A percentile compares a stretch with the other conserved stretches of the same genome.
Conservation (phyloP, 345 rosid genomes). For the Populus tremula region DNA sequence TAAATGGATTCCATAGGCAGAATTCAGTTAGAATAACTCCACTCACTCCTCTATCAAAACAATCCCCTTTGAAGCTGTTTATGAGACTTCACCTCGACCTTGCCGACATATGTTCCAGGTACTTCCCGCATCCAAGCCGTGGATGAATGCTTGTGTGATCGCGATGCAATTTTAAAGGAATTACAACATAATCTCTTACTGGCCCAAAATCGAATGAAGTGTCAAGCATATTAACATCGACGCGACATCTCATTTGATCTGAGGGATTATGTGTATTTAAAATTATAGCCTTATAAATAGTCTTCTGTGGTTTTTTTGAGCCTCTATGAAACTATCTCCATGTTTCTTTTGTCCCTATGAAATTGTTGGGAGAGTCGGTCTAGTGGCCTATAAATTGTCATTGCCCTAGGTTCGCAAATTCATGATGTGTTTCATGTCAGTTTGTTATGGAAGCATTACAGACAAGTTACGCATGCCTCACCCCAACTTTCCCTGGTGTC, state of each 20-base stretch:
- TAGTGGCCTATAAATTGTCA: background rate
- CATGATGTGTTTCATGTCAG: background rate
- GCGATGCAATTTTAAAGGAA: background rate
- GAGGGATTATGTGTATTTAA: background rate
- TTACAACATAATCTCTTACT: background rate
- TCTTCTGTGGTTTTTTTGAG: background rate
- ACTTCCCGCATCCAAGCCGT: background rate
- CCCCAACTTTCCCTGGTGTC: too few species aligned
- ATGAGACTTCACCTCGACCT: background rate
- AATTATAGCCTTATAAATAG: background rate
- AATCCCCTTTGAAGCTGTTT: background rate
- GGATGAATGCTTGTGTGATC: fast-evolving
- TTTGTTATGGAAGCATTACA: background rate
- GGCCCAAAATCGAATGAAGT: background rate
- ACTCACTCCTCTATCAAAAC: background rate
- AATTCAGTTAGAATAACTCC: background rate
- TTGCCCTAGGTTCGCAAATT: background rate
- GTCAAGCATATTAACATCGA: background rate
- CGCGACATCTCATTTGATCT: too few species aligned
- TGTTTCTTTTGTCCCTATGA: background rate
- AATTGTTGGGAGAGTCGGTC: background rate
- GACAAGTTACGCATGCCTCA: too few species aligned
- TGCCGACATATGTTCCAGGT: background rate
- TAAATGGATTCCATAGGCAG: background rate
- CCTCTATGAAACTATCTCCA: background rate